Percentiles rank a stretch among this genome's conserved stretches.
Evolutionary conservation across 352 stramenopile genomes (phyloP).

Genomic region (Plasmopara halstedii): DNA sequence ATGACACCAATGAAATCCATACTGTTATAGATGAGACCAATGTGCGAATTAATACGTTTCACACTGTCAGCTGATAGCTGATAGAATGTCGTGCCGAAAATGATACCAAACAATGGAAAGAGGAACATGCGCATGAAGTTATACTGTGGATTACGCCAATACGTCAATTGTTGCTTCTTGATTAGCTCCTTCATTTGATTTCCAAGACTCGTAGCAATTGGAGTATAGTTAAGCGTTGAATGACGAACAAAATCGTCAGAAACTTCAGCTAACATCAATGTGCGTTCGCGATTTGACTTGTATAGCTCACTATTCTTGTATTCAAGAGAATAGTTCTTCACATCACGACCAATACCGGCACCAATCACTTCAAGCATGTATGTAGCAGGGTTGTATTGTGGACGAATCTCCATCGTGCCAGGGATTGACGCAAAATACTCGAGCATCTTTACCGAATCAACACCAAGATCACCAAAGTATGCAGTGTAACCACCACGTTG

Average conservation of each 20-base stretch:
- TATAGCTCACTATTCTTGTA: constrained; percentile 9
- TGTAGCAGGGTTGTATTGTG: no score
- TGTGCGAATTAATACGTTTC: constrained; percentile 44
- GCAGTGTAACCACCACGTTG: constrained; percentile 47
- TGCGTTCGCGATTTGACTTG: constrained; percentile 8
- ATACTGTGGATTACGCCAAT: constrained; percentile 47
- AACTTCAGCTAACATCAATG: constrained; percentile 28
- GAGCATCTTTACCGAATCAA: constrained; percentile 74
- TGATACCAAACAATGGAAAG: constrained; percentile 41
- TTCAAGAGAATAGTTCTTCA: constrained; percentile 12
- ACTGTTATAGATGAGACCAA: constrained; percentile 58
- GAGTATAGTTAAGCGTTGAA: constrained; percentile 35
- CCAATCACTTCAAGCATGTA: no score
- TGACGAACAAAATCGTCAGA: constrained; percentile 36
- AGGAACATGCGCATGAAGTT: constrained; percentile 46
- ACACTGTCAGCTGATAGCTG: constrained; percentile 23
- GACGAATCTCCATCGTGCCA: constrained; percentile 27
- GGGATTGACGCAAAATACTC: constrained; percentile 84
- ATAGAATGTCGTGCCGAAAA: constrained; percentile 55
- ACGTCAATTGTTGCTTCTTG: constrained; percentile 36
- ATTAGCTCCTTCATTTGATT: constrained; percentile 30
- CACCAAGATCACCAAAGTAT: constrained; percentile 85
- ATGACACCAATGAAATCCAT: constrained; percentile 61
- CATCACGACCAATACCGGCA: constrained; percentile 9
- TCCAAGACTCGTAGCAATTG: constrained; percentile 33